Evolutionary conservation across 1,284 basidiomycete species (phyloP), one percentile per base, ranked within the genome.

Genomic region (Omphalotus olearius): DNA sequence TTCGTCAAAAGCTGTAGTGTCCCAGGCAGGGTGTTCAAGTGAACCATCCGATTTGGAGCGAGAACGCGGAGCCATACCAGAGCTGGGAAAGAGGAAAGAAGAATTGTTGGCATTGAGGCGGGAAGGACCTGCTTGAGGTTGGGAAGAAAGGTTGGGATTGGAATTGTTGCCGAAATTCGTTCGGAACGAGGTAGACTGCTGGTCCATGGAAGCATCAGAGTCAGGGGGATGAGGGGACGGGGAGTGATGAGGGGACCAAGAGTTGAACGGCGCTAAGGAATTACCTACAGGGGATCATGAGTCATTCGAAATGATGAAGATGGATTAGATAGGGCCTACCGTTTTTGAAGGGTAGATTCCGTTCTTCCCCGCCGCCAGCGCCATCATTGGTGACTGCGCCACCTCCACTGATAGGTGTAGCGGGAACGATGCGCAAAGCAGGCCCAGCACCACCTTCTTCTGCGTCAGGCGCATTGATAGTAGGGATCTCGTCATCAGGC

Each of bases 371-470:
- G 11, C 44, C 36, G 11, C 51, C 53, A 33, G 30, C 30, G 30
- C 30, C 30, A 33, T 52, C 64, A 53, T 74, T 71, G 17, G 69
- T 67, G 45, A 68, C 69, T 25, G 69, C 74, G 40, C 69, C 79
- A 23, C 80, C 82, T 36, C 80, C 83, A 56, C 76, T 79, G 52
- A 91, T 73, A 6, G 88, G 88, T 1, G 88, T 91, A n/a, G 88
- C 86, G 25, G 88, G 88, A 5, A 89, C 86, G 55, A 91, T 82
- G 59, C 88, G 80, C 57, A 91, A 73, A 45, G 76, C 76, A 1
- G 84, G 85, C 0, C 83, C 82, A 45, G 73, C 66, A n/a, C 69
- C 50, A 13, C 45, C 69, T 37, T 75, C 81, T 48, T 82, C 79
- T 47, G 78, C 83, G 10, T 80, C 78, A 14, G 84, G 84, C 2